Base-by-base conservation (phyloP, 148 eudicot species). In the Fagopyrum homotropicum region DNA sequence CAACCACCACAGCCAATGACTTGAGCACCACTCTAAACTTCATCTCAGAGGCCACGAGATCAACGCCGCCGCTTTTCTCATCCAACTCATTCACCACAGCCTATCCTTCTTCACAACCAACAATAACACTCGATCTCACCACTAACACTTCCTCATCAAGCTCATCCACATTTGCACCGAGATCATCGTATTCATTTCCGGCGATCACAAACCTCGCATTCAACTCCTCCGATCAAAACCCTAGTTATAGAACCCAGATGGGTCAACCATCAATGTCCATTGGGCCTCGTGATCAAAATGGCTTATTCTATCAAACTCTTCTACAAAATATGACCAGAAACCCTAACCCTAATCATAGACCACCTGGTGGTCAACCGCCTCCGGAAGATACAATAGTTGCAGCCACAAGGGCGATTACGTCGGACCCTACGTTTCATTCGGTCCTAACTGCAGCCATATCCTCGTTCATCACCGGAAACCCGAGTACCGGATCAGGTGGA, bases 81-180 rank as follows among this genome's bases (percentile, higher is more conserved):
- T 78, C 85, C 14, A 84, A 17, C 81, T 81, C 75, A 80, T 82
- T 81, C 75, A 77, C 40, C 40, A 35, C 82, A 70, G 84, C 85
- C 12, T 80, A 68, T 75, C 69, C 86, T 47, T 69, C 84, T 12
- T 52, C 86, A 72, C 83, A 83, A 7, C 88, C 97, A 55, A 89
- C 97, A 15, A 84, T 91, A 82, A 91, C 97, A 69, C 75, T 91
- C 15, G 97, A 91, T 73, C 93, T 91, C 82, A 91, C 94, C 64
- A 45, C 82, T 30, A 52, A 75, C 64, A 45, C 82, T 30, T 48
- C 76, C 59, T 46, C 83, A 7, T 75, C 86, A 0, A 19, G 10
- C 11, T 19, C 63, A 57, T 57, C 63, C 3, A 17, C 30, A 9
- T 57, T 80, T 84, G 17, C 75, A 51, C 48, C 81, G 10, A 52